Conservation (phyloP, 352 stramenopile species). For the Phytopythium ostracodes region DNA sequence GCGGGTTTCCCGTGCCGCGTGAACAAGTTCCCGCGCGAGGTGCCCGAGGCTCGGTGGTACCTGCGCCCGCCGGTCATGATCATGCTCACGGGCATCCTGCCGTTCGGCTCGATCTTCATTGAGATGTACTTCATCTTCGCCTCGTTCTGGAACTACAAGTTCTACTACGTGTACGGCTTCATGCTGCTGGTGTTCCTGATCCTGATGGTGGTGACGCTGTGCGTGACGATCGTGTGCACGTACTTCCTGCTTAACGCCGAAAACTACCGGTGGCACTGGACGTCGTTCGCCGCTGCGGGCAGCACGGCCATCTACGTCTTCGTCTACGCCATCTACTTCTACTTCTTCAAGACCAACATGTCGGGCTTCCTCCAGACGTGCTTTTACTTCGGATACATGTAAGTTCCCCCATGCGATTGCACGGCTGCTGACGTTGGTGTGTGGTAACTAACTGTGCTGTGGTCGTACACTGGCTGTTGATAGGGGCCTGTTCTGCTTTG, state of each 20-base stretch:
- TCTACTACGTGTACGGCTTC: slow-evolving; percentile 99
- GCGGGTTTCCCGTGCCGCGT: slow-evolving; percentile 89
- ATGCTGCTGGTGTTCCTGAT: slow-evolving; percentile 98
- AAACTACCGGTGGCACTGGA: slow-evolving; percentile 99
- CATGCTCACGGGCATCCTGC: slow-evolving; percentile 94
- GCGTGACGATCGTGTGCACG: slow-evolving; percentile 98
- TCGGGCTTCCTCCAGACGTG: slow-evolving; percentile 96
- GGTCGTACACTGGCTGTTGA: slow-evolving; percentile 11
- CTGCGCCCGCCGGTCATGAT: slow-evolving; percentile 88
- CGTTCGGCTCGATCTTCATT: slow-evolving; percentile 99
- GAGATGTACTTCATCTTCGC: slow-evolving; percentile 99
- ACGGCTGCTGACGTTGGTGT: background rate
- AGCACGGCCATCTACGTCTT: slow-evolving; percentile 97
- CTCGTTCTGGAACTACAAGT: slow-evolving; percentile 99
- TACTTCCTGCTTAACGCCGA: slow-evolving; percentile 99
- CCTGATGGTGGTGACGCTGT: slow-evolving; percentile 96
- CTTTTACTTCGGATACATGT: slow-evolving; percentile 99
- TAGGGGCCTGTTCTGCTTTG: slow-evolving; percentile 89
- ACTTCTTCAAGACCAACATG: slow-evolving; percentile 99
- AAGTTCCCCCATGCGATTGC: slow-evolving; percentile 15
- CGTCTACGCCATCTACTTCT: slow-evolving; percentile 99
- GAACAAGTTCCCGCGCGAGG: slow-evolving; percentile 95
- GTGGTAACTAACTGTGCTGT: background rate
- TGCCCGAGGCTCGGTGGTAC: slow-evolving; percentile 79
- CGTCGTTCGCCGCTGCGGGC: slow-evolving; percentile 92